Evolutionary conservation across 495 filamentous ascomycete genomes (phyloP).

Genomic region (Podospora appendiculata): DNA sequence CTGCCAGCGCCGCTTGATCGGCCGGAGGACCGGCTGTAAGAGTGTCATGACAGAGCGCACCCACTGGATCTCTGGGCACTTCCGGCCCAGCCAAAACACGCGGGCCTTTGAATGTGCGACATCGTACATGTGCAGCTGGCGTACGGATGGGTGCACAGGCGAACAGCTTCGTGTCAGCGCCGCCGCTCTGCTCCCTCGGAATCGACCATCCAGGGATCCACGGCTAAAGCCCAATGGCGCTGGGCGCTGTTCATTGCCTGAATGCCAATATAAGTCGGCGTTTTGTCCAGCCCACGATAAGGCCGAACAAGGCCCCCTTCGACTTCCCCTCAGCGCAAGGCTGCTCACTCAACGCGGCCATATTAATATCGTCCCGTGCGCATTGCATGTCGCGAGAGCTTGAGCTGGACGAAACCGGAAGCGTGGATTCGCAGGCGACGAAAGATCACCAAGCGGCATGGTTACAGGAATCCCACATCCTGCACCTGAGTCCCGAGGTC

Average conservation of each 20-base stretch:
- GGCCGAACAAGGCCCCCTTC: constrained; percentile 4
- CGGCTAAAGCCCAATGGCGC: constrained; percentile 11
- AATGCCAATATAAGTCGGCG: constrained; percentile 7
- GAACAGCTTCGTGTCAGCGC: constrained; percentile 3
- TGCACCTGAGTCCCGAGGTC: background rate
- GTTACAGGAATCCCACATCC: background rate
- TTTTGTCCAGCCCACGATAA: constrained; percentile 8
- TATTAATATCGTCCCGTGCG: constrained; percentile 23
- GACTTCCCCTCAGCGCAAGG: constrained; percentile 2
- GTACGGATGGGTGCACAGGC: background rate
- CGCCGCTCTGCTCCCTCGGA: background rate
- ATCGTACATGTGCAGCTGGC: constrained; percentile 5
- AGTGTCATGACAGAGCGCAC: constrained; percentile 2
- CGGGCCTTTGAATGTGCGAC: constrained; percentile 11
- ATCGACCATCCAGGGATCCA: constrained; percentile 1
- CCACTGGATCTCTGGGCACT: background rate
- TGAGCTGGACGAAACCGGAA: constrained; percentile 4
- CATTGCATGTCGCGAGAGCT: constrained; percentile 12
- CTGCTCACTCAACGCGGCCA: constrained; percentile 10
- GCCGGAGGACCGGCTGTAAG: background rate
- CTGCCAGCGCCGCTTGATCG: constrained; percentile 5
- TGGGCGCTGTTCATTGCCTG: background rate
- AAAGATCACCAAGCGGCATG: background rate
- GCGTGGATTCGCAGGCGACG: constrained; percentile 8
- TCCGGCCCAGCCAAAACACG: constrained; percentile 9